Evolutionary conservation across 148 eudicot genomes (phyloP), one percentile per base, ranked within the genome.

Genomic region (Fagopyrum tataricum): DNA sequence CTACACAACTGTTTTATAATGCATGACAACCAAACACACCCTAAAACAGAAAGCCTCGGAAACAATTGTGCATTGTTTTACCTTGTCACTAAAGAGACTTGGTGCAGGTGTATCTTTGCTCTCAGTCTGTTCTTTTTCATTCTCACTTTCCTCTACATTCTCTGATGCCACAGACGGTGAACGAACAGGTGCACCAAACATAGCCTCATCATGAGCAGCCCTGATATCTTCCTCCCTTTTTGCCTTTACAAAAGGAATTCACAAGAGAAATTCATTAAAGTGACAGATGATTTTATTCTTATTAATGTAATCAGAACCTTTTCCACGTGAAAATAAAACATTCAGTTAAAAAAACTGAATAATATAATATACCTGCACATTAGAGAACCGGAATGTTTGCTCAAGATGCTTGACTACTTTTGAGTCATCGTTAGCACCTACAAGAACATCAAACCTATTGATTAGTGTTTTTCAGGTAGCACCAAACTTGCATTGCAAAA

Each of bases 161-260:
- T 81, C 89, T 46, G 86, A 80, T 40, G 78, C 66, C 26, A 61
- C 70, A 47, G 88, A 69, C 0, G 77, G 85, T 72, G 82, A 71
- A 74, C 75, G 56, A 41, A 78, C 82, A 39, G 97, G 80, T 44
- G 84, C 87, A 78, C 98, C 98, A 86, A 94, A 94, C 80, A 94
- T 94, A 68, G 98, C 97, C 74, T 88, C 85, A 43, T 94, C 98
- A 56, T 94, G 98, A 74, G 95, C 91, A 73, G 83, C 85, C 84
- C 80, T 81, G 24, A 95, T 74, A 51, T 82, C 74, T 37, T 95
- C 96, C 87, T 87, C 97, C 66, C 76, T 84, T 73, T 76, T 91
- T 37, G 89, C 81, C 98, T 95, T 77, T 37, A 81, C 68, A 74
- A 64, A 64, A 31, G 39, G 26, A 12, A 4, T 3, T 10, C 68